Conservation (phyloP, 1,284 basidiomycete genomes). For the Wallemia hederae region DNA sequence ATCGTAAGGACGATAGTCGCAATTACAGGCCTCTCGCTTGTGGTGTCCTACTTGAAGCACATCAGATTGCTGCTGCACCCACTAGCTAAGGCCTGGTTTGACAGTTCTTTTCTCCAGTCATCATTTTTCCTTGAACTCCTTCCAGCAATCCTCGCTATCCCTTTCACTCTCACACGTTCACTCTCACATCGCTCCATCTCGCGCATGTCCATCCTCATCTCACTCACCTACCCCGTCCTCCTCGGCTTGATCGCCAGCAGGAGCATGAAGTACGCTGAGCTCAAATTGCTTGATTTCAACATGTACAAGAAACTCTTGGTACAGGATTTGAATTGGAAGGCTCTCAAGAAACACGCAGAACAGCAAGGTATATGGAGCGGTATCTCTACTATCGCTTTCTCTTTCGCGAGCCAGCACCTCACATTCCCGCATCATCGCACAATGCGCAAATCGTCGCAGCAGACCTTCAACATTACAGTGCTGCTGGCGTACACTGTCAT, state of each 20-base stretch:
- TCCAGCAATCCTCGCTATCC: constrained; percentile 5
- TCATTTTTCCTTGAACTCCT: constrained; percentile 12
- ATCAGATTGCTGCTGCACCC: constrained; percentile 3
- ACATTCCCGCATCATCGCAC: constrained; percentile 16
- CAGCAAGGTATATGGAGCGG: constrained; percentile 10
- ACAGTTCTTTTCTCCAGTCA: constrained; percentile 4
- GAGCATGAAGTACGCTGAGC: constrained; percentile 11
- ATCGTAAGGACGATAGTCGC: constrained; percentile 10
- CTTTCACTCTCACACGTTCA: constrained; percentile 12
- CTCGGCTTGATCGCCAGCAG: constrained; percentile 17
- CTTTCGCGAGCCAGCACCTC: constrained; percentile 17
- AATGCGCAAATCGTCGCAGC: constrained; percentile 11
- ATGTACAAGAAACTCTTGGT: neutral
- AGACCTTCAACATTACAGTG: constrained; percentile 12
- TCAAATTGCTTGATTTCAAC: neutral
- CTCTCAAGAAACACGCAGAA: constrained; percentile 4
- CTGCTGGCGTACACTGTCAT: constrained; percentile 12
- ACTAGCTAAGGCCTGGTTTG: neutral
- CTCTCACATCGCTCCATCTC: constrained; percentile 8
- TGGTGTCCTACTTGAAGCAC: constrained; percentile 3
- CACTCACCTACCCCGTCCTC: constrained; percentile 9
- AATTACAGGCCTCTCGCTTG: constrained; percentile 15
- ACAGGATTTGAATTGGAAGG: constrained; percentile 5
- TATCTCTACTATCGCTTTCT: constrained; percentile 13
- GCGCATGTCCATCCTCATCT: constrained; percentile 11